Evolutionary conservation across 2,329 filamentous ascomycete species (phyloP).

Genomic region (Xylariaceae sp.): DNA sequence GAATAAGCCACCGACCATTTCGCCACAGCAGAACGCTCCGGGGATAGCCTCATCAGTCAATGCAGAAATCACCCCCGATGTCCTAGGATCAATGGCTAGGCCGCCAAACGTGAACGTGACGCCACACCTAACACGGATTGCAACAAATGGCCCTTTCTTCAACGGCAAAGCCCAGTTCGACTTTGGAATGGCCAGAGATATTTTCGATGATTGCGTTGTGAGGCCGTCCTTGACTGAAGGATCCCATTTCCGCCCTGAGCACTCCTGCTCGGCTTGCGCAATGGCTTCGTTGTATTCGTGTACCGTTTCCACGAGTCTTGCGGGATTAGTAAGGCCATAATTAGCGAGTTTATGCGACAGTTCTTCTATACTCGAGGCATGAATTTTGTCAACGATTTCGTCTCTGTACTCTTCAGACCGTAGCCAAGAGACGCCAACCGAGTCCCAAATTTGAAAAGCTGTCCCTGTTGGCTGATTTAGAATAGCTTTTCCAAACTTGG

Average conservation of each 20-base stretch:
- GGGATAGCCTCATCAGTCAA: background rate
- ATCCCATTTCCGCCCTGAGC: conserved; percentile 50
- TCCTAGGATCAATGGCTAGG: conserved; percentile 42
- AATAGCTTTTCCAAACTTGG: conserved; percentile 62
- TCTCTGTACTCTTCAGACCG: conserved; percentile 61
- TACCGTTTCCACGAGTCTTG: conserved; percentile 51
- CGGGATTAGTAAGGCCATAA: conserved; percentile 45
- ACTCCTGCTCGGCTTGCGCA: conserved; percentile 41
- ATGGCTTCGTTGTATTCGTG: conserved; percentile 58
- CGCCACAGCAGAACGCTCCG: background rate
- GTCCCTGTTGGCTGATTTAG: conserved; percentile 55
- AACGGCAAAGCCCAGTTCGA: conserved; percentile 65
- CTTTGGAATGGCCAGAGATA: conserved; percentile 50
- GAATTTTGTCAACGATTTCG: conserved; percentile 53
- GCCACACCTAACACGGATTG: conserved; percentile 62
- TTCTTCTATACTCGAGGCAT: conserved; percentile 50
- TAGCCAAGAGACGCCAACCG: conserved; percentile 49
- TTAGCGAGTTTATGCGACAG: conserved; percentile 49
- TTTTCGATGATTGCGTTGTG: conserved; percentile 53
- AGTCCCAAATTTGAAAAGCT: conserved; percentile 66
- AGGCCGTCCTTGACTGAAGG: conserved; percentile 60
- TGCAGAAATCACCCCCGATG: background rate
- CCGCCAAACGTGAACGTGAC: conserved; percentile 70
- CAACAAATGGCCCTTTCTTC: conserved; percentile 56
- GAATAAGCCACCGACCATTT: background rate